Percentiles rank a stretch among this genome's conserved stretches.
phyloP scores from a whole-genome alignment of 73 alveolate genomes.

The Paramecium sexaurelia region DNA sequence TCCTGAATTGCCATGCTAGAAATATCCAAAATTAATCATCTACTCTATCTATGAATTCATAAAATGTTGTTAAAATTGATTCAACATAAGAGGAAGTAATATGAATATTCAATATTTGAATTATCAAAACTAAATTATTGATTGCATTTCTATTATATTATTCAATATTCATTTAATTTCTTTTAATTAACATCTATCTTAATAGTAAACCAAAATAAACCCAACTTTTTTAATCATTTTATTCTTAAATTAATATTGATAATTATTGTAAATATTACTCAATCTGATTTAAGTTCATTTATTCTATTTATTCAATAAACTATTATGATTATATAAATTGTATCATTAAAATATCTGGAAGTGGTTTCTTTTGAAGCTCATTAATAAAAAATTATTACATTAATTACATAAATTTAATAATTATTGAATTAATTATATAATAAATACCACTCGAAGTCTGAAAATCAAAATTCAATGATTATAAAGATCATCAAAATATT shows the following conservation, averaged over 20 bases:
- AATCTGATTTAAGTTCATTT: neutral
- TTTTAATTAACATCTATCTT: neutral
- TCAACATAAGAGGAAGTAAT: neutral
- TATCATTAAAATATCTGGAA: neutral
- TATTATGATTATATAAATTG: neutral
- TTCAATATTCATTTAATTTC: neutral
- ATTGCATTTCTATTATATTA: slow-evolving; percentile 1
- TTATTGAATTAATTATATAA: neutral
- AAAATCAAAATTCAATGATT: neutral
- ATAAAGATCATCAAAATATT: neutral
- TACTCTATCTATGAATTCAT: slow-evolving; percentile 2
- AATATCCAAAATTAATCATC: slow-evolving; percentile 32
- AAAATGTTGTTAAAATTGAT: neutral
- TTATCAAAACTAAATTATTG: neutral
- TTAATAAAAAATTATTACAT: slow-evolving; percentile 1
- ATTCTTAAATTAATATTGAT: neutral
- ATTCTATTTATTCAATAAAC: neutral
- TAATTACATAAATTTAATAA: slow-evolving; percentile 7
- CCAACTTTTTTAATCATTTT: slow-evolving; percentile 22
- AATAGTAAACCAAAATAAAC: neutral
- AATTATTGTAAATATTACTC: neutral
- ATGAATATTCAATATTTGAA: neutral
- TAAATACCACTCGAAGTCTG: neutral
- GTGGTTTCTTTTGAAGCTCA: slow-evolving; percentile 11
- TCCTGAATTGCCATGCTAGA: slow-evolving; percentile 5